Percentiles rank a stretch among this genome's conserved stretches.
phyloP scores from a whole-genome alignment of 2,329 filamentous ascomycete genomes.

The Didymella lethalis region DNA sequence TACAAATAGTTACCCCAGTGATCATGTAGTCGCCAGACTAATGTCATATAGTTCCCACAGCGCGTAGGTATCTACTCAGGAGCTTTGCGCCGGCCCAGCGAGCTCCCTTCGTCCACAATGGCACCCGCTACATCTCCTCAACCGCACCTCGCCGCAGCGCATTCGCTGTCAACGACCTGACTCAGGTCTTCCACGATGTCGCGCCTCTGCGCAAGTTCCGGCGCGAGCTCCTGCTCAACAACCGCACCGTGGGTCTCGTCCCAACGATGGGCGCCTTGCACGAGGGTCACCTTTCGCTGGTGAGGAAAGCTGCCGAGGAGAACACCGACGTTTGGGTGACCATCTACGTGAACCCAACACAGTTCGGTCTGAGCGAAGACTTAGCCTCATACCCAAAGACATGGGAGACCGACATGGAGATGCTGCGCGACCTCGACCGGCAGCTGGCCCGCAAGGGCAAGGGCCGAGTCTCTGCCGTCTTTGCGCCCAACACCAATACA shows the following conservation, averaged over 20 bases:
- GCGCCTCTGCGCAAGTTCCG: constrained; percentile 74
- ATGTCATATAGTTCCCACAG: constrained; percentile 24
- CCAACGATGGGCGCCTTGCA: constrained; percentile 99
- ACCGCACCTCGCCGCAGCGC: constrained; percentile 30
- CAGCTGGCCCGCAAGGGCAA: constrained; percentile 65
- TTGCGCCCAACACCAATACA: constrained; percentile 79
- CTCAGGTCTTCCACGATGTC: constrained; percentile 79
- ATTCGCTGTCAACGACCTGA: constrained; percentile 44
- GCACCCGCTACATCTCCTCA: constrained; percentile 32
- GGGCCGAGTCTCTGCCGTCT: constrained; percentile 81
- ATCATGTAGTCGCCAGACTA: constrained; percentile 26
- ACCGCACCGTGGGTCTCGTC: constrained; percentile 82
- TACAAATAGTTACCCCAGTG: constrained; percentile 15
- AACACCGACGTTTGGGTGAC: constrained; percentile 89
- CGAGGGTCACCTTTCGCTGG: constrained; percentile 84
- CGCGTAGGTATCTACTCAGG: constrained; percentile 5
- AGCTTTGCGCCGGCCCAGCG: constrained; percentile 10
- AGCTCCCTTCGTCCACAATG: constrained; percentile 19
- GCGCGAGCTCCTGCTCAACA: constrained; percentile 68
- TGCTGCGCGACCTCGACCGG: constrained; percentile 72
- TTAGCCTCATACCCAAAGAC: constrained; percentile 88
- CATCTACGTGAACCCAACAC: constrained; percentile 95
- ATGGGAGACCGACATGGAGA: constrained; percentile 78
- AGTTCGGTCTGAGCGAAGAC: constrained; percentile 91
- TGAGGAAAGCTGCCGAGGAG: constrained; percentile 82